Percentiles rank a stretch among this genome's conserved stretches.
phyloP scores from a whole-genome alignment of 805 yeast species.

The Sungouiozyma intestinalis region DNA sequence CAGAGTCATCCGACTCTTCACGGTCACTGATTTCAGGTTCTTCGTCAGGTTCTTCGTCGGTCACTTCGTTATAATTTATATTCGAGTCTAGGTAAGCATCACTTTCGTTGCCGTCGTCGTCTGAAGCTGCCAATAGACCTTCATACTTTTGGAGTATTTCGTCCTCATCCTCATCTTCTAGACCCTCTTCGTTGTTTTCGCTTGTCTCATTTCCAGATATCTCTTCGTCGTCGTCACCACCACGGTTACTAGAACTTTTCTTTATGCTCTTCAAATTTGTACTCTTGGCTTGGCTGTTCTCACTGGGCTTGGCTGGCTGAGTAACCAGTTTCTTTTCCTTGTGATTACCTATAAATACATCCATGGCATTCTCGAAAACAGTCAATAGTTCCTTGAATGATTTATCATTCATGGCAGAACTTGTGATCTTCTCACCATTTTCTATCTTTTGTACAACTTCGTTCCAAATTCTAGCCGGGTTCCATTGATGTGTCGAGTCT shows the following conservation, averaged over 20 bases:
- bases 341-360: constrained; percentile 27
- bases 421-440: constrained; percentile 23
- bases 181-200: constrained; percentile 6
- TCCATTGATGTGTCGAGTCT: constrained; percentile 26
- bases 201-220: constrained; percentile 12
- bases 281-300: constrained; percentile 11
- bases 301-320: constrained; percentile 3
- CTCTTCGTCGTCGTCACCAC: constrained; percentile 12
- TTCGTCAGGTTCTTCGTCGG: constrained; percentile 50
- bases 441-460: constrained; percentile 18
- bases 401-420: constrained; percentile 37
- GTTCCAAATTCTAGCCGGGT: constrained; percentile 40
- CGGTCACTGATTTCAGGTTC: constrained; percentile 31
- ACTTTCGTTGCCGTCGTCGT: constrained; percentile 35
- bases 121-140: constrained; percentile 30
- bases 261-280: constrained; percentile 10
- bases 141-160: constrained; percentile 27
- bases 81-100: constrained; percentile 24
- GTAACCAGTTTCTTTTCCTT: constrained; percentile 14
- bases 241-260: constrained; percentile 13
- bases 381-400: constrained; percentile 39
- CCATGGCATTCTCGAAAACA: constrained; percentile 31
- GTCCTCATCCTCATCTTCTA: constrained; percentile 12
- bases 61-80: constrained; percentile 40
- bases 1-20: constrained; percentile 16